Evolutionary conservation across 129 eudicot species (phyloP), one percentile per base, ranked within the genome.

Genomic region (Cynara cardunculus): DNA sequence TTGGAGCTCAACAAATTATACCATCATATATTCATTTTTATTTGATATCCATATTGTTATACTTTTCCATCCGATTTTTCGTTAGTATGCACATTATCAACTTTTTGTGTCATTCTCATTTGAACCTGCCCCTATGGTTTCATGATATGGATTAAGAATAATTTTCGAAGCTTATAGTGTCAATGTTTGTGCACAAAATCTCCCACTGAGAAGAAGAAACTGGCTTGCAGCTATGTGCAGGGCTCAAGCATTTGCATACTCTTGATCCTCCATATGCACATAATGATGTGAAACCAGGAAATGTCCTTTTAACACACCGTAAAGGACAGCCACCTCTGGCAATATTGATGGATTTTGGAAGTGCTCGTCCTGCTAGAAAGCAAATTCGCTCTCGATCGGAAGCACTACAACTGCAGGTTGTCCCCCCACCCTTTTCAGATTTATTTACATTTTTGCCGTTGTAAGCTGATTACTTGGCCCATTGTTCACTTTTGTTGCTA

Each of bases 261-360:
- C 88, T 90, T 67, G 94, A 87, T 49, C 92, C 97, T 25, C 98
- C 98, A 77, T 90, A 87, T 84, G 98, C 97, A 24, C 98, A 94
- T 81, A 94, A 94, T 78, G 98, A 94, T 86, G 97, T 94, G 25
- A 94, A 94, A 77, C 97, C 98, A 24, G 98, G 97, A 39, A 94
- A 94, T 80, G 92, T 94, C 76, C 93, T 91, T 77, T 34, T 94
- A 75, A 94, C 97, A 72, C 88, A 90, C 72, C 90, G 90, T 86
- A 91, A 85, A 87, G 96, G 98, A 46, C 92, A 94, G 70, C 80
- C 98, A 69, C 98, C 97, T 76, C 75, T 91, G 64, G 96, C 97
- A 13, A 90, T 86, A 72, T 73, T 94, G 89, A 94, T 94, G 98
- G 98, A 94, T 80, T 94, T 94, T 87, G 97, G 97, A 72, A 94